A percentile compares a stretch with the other conserved stretches of the same genome.
These are phyloP conservation scores for Leccinum uliginosum DNA, from an alignment of 768 basidiomycete genomes.

Conservation along the genomic window DNA sequence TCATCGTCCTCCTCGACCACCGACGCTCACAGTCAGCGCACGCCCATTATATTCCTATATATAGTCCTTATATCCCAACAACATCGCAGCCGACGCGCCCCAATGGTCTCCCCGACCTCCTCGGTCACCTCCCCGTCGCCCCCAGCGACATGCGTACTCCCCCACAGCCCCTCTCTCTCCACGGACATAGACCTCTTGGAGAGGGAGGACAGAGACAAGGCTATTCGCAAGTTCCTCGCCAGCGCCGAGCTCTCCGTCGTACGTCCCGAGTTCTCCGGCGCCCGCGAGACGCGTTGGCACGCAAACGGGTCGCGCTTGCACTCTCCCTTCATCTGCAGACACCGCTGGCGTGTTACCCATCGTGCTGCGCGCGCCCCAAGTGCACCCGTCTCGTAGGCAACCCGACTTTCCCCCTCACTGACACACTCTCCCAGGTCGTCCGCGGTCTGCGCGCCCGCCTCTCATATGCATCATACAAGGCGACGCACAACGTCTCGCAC, in stretches of 20 bases:
- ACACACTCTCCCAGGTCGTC: conserved; percentile 55
- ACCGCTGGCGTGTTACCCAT: conserved; percentile 2
- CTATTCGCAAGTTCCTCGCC: conserved; percentile 71
- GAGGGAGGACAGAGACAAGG: conserved; percentile 58
- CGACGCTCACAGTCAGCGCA: conserved; percentile 3
- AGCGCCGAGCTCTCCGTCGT: conserved; percentile 80
- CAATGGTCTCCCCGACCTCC: conserved; percentile 78
- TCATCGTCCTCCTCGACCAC: conserved; percentile 21
- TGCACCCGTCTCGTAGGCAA: conserved; percentile 7
- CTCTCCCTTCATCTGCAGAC: conserved; percentile 1
- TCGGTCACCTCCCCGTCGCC: conserved; percentile 82
- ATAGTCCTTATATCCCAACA: conserved; percentile 14
- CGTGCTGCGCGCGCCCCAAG: conserved; percentile 1
- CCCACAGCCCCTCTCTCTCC: conserved; percentile 36
- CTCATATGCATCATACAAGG: conserved; percentile 82
- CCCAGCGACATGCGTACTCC: conserved; percentile 58
- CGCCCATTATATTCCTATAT: conserved; percentile 15
- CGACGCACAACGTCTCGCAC: conserved; percentile 65
- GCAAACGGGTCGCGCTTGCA: conserved; percentile 22
- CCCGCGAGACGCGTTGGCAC: conserved; percentile 46
- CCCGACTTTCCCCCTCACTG: conserved; percentile 14
- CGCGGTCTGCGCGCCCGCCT: conserved; percentile 77
- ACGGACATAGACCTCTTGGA: conserved; percentile 42
- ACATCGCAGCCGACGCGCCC: conserved; percentile 24
- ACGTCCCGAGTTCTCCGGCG: conserved; percentile 36